Percentiles rank a stretch among this genome's conserved stretches.
phyloP scores from a whole-genome alignment of 2,329 filamentous ascomycete genomes.

The Penicillium thymicola region DNA sequence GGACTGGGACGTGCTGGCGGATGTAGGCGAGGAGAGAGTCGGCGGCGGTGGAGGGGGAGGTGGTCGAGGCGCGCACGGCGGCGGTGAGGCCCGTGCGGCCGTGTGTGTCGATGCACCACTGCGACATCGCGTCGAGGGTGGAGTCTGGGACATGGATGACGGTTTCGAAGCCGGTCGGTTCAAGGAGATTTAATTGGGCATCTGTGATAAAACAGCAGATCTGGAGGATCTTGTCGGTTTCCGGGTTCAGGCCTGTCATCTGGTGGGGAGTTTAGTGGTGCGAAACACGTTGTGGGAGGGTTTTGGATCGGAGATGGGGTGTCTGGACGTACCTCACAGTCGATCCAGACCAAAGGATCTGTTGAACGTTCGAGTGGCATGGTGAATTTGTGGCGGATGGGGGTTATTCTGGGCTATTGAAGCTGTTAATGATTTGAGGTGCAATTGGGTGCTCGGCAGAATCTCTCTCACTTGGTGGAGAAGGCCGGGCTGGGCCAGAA shows the following conservation, averaged over 20 bases:
- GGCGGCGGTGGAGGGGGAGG: conserved; percentile 69
- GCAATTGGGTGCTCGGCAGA: conserved; percentile 8
- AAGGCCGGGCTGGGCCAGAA: conserved; percentile 21
- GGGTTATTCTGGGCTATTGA: conserved; percentile 1
- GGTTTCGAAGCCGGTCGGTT: conserved; percentile 73
- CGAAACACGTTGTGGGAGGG: background rate
- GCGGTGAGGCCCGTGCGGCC: conserved; percentile 75
- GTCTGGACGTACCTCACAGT: conserved; percentile 58
- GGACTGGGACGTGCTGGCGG: conserved; percentile 64
- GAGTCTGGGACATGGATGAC: conserved; percentile 70
- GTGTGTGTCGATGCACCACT: conserved; percentile 85
- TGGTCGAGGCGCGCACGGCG: conserved; percentile 69
- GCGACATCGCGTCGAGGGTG: conserved; percentile 74
- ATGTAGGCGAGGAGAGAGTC: conserved; percentile 74
- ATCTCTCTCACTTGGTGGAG: conserved; percentile 23
- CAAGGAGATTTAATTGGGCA: conserved; percentile 69
- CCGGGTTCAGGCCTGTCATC: conserved; percentile 87
- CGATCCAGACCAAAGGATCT: conserved; percentile 80
- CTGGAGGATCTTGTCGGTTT: conserved; percentile 81
- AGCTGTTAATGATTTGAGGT: conserved; percentile 10
- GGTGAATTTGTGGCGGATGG: conserved; percentile 6
- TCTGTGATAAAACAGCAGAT: conserved; percentile 92
- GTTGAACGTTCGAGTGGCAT: conserved; percentile 51
- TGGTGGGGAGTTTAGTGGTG: conserved; percentile 37
- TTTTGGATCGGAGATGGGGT: background rate